These are phyloP conservation scores for Agrocybe praecox DNA, from an alignment of 768 basidiomycete species.

Conservation along the genomic window DNA sequence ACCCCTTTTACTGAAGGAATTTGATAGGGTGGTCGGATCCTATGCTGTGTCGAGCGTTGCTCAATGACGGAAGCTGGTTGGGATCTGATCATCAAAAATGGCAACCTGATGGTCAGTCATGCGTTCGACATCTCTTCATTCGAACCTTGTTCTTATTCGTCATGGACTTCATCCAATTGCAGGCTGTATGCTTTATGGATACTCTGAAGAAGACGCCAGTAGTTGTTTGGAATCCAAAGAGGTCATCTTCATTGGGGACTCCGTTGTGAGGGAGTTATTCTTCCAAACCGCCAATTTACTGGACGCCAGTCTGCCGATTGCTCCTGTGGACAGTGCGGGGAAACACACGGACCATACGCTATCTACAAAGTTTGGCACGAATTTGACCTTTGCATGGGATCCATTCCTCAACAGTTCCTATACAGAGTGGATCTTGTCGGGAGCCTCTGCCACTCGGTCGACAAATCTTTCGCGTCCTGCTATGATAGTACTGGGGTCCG, in stretches of 20 bases:
- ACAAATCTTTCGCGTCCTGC: constrained; percentile 41
- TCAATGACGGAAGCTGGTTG: constrained; percentile 79
- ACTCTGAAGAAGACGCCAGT: constrained; percentile 54
- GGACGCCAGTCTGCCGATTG: constrained; percentile 56
- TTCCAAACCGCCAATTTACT: constrained; percentile 69
- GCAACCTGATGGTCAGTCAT: constrained; percentile 80
- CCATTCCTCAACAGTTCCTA: constrained; percentile 80
- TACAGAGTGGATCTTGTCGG: constrained; percentile 44
- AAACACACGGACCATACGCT: constrained; percentile 73
- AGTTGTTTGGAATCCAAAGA: constrained; percentile 60
- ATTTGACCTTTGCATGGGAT: constrained; percentile 78
- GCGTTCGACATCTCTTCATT: background rate
- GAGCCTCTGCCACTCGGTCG: background rate
- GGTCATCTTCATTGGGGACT: constrained; percentile 84
- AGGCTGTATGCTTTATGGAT: constrained; percentile 84
- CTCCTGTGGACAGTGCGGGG: constrained; percentile 53
- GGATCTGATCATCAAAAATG: constrained; percentile 69
- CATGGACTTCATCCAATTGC: constrained; percentile 4
- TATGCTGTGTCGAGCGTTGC: constrained; percentile 68
- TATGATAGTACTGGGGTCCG: constrained; percentile 81
- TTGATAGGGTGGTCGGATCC: constrained; percentile 70
- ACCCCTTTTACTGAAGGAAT: background rate
- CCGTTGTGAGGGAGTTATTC: constrained; percentile 77
- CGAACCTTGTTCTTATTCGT: background rate
- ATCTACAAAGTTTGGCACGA: constrained; percentile 43